These are phyloP conservation scores for Solanum stenotomum DNA, from an alignment of 257 asterid genomes.

Conservation along the genomic window DNA sequence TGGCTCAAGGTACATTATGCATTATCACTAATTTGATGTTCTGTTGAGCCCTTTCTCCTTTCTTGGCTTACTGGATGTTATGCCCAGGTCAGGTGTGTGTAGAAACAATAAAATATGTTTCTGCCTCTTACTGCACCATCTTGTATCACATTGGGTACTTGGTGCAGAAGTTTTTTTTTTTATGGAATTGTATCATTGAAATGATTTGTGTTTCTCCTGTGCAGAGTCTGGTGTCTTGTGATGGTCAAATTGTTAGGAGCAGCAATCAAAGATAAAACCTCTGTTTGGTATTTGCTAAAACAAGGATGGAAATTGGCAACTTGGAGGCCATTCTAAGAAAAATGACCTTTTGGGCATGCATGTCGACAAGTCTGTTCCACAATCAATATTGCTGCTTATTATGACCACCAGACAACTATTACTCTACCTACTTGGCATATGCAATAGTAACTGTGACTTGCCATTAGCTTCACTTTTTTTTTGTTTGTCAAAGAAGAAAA, in stretches of 20 bases:
- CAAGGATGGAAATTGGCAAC: neutral
- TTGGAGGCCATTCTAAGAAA: neutral
- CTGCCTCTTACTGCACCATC: neutral
- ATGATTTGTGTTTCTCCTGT: neutral
- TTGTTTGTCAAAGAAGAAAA: neutral
- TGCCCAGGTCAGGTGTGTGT: neutral
- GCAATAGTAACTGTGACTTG: neutral
- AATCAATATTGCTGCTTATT: neutral
- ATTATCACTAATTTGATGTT: neutral
- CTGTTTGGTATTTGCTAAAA: neutral
- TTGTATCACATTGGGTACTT: neutral
- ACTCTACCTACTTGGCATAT: neutral
- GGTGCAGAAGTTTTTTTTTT: neutral
- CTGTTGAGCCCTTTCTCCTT: neutral
- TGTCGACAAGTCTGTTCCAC: neutral
- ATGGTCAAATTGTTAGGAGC: neutral
- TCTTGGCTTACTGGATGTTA: neutral
- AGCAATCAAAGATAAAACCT: neutral
- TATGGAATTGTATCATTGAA: neutral
- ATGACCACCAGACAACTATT: neutral
- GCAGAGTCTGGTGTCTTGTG: neutral
- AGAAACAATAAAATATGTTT: neutral
- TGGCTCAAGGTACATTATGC: conserved; percentile 12
- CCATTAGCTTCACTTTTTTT: neutral
- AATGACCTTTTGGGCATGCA: neutral